Conservation (phyloP, 164 flowering plant species). For the Vitis rupestris region DNA sequence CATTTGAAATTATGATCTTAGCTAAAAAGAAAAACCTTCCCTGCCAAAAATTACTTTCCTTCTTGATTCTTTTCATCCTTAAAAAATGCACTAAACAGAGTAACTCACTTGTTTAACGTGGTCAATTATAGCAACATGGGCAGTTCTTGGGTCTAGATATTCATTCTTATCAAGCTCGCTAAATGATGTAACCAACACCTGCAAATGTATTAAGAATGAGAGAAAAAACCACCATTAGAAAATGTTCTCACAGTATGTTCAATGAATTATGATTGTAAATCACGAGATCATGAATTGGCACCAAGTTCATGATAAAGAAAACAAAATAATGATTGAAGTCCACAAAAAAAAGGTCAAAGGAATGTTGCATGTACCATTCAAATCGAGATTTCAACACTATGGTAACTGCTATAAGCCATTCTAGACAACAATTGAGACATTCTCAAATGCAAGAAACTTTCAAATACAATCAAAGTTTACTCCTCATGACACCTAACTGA, state of each 20-base stretch:
- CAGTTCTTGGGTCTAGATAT: conserved; percentile 89
- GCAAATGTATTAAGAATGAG: conserved; percentile 13
- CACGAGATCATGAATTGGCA: too few relatives aligned
- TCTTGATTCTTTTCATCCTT: not conserved
- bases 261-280: not conserved
- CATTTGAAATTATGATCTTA: not conserved
- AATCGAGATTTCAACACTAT: too few relatives aligned
- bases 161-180: conserved; percentile 67
- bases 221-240: not conserved
- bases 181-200: conserved; percentile 80
- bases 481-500: too few relatives aligned
- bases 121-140: conserved; percentile 84
- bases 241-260: not conserved
- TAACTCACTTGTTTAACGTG: conserved; percentile 83
- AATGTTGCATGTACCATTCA: too few relatives aligned
- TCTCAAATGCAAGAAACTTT: too few relatives aligned
- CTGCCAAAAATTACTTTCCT: not conserved
- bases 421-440: too few relatives aligned
- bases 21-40: not conserved
- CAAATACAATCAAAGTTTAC: too few relatives aligned
- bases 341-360: too few relatives aligned
- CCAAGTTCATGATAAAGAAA: too few relatives aligned
- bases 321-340: too few relatives aligned
- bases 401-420: too few relatives aligned
- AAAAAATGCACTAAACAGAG: not conserved